Evolutionary conservation across 805 yeast species (phyloP), one percentile per base, ranked within the genome.

Genomic region (Nakazawaea ambrosiae): DNA sequence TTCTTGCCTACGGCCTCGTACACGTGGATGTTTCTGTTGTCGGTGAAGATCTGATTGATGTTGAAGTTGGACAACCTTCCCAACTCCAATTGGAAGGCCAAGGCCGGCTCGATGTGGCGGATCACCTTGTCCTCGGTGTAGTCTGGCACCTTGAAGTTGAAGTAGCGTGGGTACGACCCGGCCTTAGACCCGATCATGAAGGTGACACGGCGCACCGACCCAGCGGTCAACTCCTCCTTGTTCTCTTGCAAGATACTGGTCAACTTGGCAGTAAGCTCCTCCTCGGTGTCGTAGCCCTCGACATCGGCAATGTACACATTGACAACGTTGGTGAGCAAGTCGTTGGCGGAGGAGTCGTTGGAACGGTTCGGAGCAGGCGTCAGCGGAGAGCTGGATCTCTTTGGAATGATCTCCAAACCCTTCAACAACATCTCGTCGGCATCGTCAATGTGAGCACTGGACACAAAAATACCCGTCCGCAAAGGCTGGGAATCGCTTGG

Each of bases 31-130:
- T 90, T 89, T 67, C 97, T 81, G 72, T 92, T 92, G 61, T 89
- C 97, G 42, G 96, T 85, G 68, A 85, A 84, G 39, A 90, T 85
- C 36, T 96, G 97, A 59, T 82, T 87, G 64, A 90, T 86, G 66
- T 86, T 80, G 67, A 92, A 92, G 68, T 92, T 94, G 31, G 95
- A 86, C 63, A 92, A 72, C 66, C 97, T 80, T 53, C 86, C 90
- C 46, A 92, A 73, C 65, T 92, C 99, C 49, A 92, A 74, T 68
- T 92, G 98, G 83, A 79, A 92, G 36, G 98, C 97, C 53, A 90
- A 71, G 29, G 97, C 96, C 18, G 99, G 99, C 63, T 92, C 97
- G 50, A 92, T 88, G 59, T 92, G 97, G 68, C 99, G 88, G 58
- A 92, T 84, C 16, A 89, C 89, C 63, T 81, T 78, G 66, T 92